Evolutionary conservation across 139 green algal genomes (phyloP).

Genomic region (Chlamydomonas sp.): DNA sequence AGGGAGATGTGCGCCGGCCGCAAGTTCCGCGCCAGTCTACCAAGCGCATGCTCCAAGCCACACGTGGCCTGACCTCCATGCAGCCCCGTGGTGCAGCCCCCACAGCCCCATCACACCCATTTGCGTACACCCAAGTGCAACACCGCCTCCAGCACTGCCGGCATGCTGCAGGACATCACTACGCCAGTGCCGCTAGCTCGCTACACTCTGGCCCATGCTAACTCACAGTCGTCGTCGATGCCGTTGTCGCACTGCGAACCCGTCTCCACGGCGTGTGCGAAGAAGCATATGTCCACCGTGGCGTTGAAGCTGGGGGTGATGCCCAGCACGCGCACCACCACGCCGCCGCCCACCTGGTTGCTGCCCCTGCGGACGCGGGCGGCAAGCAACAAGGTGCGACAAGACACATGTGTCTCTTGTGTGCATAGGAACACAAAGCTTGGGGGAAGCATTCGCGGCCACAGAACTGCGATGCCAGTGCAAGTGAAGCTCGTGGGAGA

Average conservation of each 20-base stretch:
- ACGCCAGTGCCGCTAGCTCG: no score
- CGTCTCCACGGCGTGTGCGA: neutral
- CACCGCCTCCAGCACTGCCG: neutral
- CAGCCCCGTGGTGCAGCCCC: no score
- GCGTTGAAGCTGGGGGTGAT: neutral
- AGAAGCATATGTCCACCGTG: neutral
- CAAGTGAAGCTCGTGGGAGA: no score
- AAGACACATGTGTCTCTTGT: no score
- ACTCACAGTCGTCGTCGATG: conserved; percentile 6
- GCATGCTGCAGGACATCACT: neutral
- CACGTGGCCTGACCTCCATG: no score
- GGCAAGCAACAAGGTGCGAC: neutral
- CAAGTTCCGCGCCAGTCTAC: neutral
- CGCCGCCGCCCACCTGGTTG: neutral
- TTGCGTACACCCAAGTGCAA: neutral
- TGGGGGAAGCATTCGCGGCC: no score
- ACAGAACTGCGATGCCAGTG: no score
- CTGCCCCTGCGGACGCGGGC: neutral
- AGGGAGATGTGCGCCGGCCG: neutral
- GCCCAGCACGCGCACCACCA: neutral
- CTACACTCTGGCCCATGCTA: neutral
- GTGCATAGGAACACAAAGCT: no score
- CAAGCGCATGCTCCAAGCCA: no score
- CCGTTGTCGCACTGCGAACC: neutral
- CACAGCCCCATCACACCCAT: no score